These are phyloP conservation scores for Polyporus arcularius DNA, from an alignment of 768 basidiomycete species.

Conservation along the genomic window DNA sequence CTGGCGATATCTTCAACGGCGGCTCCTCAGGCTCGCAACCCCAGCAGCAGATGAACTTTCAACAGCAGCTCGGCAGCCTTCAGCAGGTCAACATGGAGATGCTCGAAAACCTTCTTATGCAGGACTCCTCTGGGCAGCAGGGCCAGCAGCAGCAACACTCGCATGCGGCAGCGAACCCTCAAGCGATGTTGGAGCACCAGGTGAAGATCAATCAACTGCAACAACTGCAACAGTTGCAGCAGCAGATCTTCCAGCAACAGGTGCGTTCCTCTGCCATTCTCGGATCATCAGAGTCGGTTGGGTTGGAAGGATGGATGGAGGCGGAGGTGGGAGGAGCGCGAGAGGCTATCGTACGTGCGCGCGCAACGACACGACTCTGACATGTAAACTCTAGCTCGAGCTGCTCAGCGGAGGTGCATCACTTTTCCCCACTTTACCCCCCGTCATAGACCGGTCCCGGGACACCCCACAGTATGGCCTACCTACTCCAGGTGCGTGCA, in stretches of 20 bases:
- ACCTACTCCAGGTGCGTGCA: conserved; percentile 64
- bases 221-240: conserved; percentile 75
- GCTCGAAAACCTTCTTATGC: conserved; percentile 54
- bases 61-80: conserved; percentile 23
- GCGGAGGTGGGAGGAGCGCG: too few relatives aligned
- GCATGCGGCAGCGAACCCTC: conserved; percentile 34
- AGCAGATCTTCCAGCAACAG: conserved; percentile 90
- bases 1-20: conserved; percentile 21
- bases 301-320: neutral
- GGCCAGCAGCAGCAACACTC: conserved; percentile 25
- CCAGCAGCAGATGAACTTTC: conserved; percentile 20
- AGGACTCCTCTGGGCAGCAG: conserved; percentile 29
- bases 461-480: conserved; percentile 47
- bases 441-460: conserved; percentile 29
- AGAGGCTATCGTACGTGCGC: too few relatives aligned
- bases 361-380: neutral
- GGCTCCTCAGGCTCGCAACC: conserved; percentile 17
- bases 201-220: conserved; percentile 78
- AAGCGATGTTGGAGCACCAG: conserved; percentile 70
- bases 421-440: conserved; percentile 31
- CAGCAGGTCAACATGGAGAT: conserved; percentile 44
- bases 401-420: conserved; percentile 37
- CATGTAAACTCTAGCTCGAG: conserved; percentile 25
- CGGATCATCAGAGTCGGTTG: neutral
- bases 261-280: conserved; percentile 36